Percentiles rank a stretch among this genome's conserved stretches.
phyloP scores from a whole-genome alignment of 768 basidiomycete species.

The Leccinum barrowsii region DNA sequence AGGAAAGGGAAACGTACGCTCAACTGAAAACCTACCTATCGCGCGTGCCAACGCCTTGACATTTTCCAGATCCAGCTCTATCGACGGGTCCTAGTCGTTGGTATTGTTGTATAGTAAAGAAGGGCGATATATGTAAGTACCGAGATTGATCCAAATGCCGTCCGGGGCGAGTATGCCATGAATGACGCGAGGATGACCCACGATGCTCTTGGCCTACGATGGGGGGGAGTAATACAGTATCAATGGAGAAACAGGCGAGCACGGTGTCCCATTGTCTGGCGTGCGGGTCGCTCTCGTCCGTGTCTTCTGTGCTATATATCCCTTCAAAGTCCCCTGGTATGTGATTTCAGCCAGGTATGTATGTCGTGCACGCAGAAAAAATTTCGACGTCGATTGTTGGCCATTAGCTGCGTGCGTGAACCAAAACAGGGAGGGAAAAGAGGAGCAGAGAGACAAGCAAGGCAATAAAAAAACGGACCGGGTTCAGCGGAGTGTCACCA shows the following conservation, averaged over 20 bases:
- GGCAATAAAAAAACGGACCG: background rate
- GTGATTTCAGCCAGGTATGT: background rate
- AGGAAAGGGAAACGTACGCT: constrained; percentile 46
- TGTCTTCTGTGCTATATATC: constrained; percentile 64
- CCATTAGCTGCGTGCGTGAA: constrained; percentile 41
- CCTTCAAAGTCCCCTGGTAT: constrained; percentile 85
- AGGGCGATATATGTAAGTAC: background rate
- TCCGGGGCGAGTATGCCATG: constrained; percentile 78
- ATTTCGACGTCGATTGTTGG: constrained; percentile 67
- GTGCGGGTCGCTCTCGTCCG: constrained; percentile 58
- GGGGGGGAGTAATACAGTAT: constrained; percentile 58
- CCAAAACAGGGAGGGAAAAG: background rate
- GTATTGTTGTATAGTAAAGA: constrained; percentile 44
- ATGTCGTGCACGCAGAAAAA: constrained; percentile 40
- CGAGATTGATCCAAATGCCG: constrained; percentile 91
- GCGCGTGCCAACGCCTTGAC: constrained; percentile 67
- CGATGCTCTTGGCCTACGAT: constrained; percentile 82
- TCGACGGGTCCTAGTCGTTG: constrained; percentile 75
- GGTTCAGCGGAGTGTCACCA: background rate
- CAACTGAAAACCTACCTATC: constrained; percentile 87
- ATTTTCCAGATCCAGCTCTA: constrained; percentile 90
- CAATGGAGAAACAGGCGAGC: constrained; percentile 95
- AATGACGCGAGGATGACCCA: constrained; percentile 86
- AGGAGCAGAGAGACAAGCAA: background rate
- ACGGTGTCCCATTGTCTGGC: constrained; percentile 83